Base-by-base conservation (phyloP, 1,284 basidiomycete species). In the Hypsizygus ulmarius region DNA sequence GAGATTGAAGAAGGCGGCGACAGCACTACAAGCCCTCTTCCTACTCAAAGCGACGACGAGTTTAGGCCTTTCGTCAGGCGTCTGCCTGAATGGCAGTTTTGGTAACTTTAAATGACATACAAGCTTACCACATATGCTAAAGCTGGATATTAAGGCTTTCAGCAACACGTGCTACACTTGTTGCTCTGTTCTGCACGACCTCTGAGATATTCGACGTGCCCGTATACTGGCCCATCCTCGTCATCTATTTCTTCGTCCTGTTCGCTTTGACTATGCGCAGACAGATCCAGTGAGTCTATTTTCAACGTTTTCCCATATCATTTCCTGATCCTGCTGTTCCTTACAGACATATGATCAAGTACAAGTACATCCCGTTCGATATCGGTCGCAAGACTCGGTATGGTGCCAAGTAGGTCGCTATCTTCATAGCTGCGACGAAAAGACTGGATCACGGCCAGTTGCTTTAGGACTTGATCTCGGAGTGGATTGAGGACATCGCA, bases 191-290 rank as follows among this genome's bases (percentile, higher is more conserved):
- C 45, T 87, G 87, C 65, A 92, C 94, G 3, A 71, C 86, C 51
- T 94, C 87, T 21, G 79, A 86, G 39, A 66, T 81, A 32, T 96
- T 96, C 59, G 94, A 98, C 65, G 87, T 98, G 14, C 96, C 96
- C 9, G 96, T 99, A 16, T 98, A 97, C 71, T 98, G 96, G 93
- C 94, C 94, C 9, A 97, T 98, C 68, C 79, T 97, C 39, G 84
- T 98, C 58, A 76, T 97, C 59, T 97, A 97, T 74, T 93, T 94
- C 75, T 84, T 87, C 66, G 83, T 90, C 43, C 77, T 95, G 39
- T 93, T 95, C 63, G 80, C 87, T 16, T 72, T 96, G 57, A 95
- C 93, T 11, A 95, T 96, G 93, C 79, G 93, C 55, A 77, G 92
- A 57, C 93, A 95, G 71, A 93, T 96, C 62, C 90, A 90, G 93